Conservation (phyloP, 2,329 filamentous ascomycete species). For the Ascosphaera apis region DNA sequence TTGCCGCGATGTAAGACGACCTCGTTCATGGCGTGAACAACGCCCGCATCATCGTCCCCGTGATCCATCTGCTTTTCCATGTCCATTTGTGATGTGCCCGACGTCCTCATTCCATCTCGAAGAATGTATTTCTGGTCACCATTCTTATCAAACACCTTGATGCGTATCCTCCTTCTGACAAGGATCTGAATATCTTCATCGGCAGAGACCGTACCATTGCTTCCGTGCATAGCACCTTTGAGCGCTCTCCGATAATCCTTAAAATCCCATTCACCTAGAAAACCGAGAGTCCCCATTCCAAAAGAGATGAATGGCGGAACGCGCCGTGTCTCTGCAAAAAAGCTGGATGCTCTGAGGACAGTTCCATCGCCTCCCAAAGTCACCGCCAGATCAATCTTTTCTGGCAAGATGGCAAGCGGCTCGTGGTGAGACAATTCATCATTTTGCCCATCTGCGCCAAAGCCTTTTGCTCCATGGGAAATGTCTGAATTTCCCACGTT, state of each 20-base stretch:
- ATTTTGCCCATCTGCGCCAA: too few relatives aligned
- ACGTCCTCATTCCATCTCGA: conserved; percentile 21
- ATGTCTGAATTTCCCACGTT: conserved; percentile 16
- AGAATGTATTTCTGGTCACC: neutral
- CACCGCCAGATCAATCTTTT: conserved; percentile 69
- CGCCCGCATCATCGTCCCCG: conserved; percentile 12
- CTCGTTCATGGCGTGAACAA: conserved; percentile 69
- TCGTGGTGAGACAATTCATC: conserved; percentile 3
- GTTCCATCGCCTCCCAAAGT: conserved; percentile 89
- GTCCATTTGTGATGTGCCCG: conserved; percentile 52
- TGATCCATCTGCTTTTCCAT: conserved; percentile 16
- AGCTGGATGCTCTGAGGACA: conserved; percentile 60
- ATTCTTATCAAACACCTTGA: neutral
- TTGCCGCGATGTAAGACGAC: conserved; percentile 80
- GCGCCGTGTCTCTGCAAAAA: conserved; percentile 58
- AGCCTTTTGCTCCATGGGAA: too few relatives aligned
- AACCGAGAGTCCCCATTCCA: conserved; percentile 89
- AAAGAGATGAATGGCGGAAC: conserved; percentile 88
- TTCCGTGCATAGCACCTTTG: conserved; percentile 36
- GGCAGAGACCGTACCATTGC: conserved; percentile 19
- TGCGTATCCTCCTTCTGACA: neutral
- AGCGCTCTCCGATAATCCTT: conserved; percentile 42
- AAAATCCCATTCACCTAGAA: conserved; percentile 93
- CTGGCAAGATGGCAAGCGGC: conserved; percentile 31
- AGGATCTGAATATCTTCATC: conserved; percentile 8